phyloP scores from a whole-genome alignment of 129 eudicot species.

The Gnaphalium uliginosum region DNA sequence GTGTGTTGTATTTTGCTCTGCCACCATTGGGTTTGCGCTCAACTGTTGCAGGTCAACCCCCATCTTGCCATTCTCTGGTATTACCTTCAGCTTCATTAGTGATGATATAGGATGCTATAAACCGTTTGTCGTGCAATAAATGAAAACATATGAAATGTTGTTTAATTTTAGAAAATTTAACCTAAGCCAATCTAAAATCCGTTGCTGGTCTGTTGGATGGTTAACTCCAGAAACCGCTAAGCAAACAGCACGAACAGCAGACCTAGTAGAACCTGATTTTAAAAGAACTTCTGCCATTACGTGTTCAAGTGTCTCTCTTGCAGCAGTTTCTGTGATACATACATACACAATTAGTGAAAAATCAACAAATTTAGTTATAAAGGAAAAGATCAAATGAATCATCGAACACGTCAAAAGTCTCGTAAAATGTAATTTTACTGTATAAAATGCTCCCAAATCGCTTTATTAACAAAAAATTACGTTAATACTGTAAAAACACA shows the following conservation, averaged over 20 bases:
- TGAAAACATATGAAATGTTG: background rate
- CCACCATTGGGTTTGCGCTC: too few relatives aligned
- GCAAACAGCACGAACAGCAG: constrained; percentile 89
- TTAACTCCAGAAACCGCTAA: constrained; percentile 92
- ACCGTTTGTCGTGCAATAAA: too few relatives aligned
- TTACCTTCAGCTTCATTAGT: too few relatives aligned
- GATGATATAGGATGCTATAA: too few relatives aligned
- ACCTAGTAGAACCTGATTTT: constrained; percentile 64
- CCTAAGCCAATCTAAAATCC: constrained; percentile 83
- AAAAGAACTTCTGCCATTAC: constrained; percentile 87
- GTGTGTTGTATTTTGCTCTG: too few relatives aligned
- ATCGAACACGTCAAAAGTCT: background rate
- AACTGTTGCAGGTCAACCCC: too few relatives aligned
- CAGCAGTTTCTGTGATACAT: constrained; percentile 67
- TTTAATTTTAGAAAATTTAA: constrained; percentile 3
- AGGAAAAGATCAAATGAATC: background rate
- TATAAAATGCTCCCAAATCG: background rate
- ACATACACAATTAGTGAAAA: too few relatives aligned
- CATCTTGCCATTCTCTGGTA: too few relatives aligned
- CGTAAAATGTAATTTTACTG: too few relatives aligned
- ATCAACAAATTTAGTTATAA: too few relatives aligned
- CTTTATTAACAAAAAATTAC: background rate
- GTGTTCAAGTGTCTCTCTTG: constrained; percentile 77
- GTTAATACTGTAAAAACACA: background rate
- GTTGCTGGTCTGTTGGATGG: constrained; percentile 84